These are phyloP conservation scores for Pleurotus pulmonarius DNA, from an alignment of 768 basidiomycete genomes.

Conservation along the genomic window DNA sequence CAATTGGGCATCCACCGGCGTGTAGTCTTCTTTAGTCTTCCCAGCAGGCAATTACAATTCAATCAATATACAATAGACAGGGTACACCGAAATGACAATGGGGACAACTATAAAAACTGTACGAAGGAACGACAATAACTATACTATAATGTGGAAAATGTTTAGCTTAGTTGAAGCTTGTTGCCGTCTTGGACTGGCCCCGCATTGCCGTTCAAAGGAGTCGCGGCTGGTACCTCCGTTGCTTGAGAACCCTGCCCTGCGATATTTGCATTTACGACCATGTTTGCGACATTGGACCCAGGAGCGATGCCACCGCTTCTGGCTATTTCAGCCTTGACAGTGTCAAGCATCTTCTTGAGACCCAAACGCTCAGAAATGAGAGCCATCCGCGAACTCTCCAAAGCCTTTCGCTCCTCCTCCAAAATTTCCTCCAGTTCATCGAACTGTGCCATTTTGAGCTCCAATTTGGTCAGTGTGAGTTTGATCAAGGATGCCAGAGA, in stretches of 20 bases:
- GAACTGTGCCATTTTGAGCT: constrained; percentile 92
- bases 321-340: constrained; percentile 59
- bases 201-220: constrained; percentile 43
- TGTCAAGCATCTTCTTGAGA: constrained; percentile 69
- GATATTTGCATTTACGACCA: constrained; percentile 31
- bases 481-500: constrained; percentile 84
- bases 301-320: constrained; percentile 37
- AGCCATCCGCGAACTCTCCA: constrained; percentile 80
- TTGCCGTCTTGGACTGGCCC: constrained; percentile 56
- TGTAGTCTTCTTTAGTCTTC: no score
- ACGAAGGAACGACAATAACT: no score
- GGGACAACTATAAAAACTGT: no score
- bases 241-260: constrained; percentile 59
- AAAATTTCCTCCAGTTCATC: constrained; percentile 90
- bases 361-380: constrained; percentile 77
- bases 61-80: no score
- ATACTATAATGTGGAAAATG: background rate
- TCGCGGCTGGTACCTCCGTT: constrained; percentile 45
- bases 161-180: constrained; percentile 46
- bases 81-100: no score
- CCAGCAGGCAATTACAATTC: no score
- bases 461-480: constrained; percentile 81
- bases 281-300: constrained; percentile 23
- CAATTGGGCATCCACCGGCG: no score
- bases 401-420: constrained; percentile 81